These are phyloP conservation scores for Xerocomellus dryophilus DNA, from an alignment of 768 basidiomycete species.

Conservation along the genomic window DNA sequence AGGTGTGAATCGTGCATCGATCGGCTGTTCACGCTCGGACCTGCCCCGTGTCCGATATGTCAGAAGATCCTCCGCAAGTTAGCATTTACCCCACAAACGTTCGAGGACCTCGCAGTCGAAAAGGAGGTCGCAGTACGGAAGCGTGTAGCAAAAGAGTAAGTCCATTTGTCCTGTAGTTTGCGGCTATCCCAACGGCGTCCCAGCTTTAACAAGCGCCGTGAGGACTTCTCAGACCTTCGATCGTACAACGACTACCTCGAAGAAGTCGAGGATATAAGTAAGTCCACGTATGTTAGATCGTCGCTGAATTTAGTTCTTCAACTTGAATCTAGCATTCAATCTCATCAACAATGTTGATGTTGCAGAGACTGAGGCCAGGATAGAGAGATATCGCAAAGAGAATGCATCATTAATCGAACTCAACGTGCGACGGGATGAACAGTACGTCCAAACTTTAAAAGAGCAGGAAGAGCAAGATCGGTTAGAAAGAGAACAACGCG, in stretches of 20 bases:
- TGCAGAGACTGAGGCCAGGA: slow-evolving; percentile 76
- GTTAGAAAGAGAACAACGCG: slow-evolving; percentile 65
- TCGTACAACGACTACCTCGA: slow-evolving; percentile 96
- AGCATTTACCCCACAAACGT: slow-evolving; percentile 94
- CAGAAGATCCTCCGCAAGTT: slow-evolving; percentile 82
- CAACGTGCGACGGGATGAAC: slow-evolving; percentile 80
- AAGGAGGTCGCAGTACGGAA: slow-evolving; percentile 90
- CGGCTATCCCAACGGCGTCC: background rate
- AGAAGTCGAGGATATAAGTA: slow-evolving; percentile 89
- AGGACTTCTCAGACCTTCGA: slow-evolving; percentile 79
- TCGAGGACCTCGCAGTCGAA: slow-evolving; percentile 88
- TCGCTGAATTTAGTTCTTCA: background rate
- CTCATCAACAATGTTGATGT: slow-evolving; percentile 88
- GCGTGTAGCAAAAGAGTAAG: slow-evolving; percentile 86
- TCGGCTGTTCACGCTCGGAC: slow-evolving; percentile 90
- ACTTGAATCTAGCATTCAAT: slow-evolving; percentile 70
- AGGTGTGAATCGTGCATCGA: slow-evolving; percentile 99
- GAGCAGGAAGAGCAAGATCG: slow-evolving; percentile 83
- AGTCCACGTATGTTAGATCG: slow-evolving; percentile 19
- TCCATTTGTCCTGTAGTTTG: background rate
- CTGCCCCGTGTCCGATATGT: slow-evolving; percentile 95
- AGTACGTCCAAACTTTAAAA: slow-evolving; percentile 64
- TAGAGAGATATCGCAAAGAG: slow-evolving; percentile 71
- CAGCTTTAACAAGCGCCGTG: slow-evolving; percentile 91
- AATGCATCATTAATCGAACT: slow-evolving; percentile 82